A percentile compares a stretch with the other conserved stretches of the same genome.
Evolutionary conservation across 1,284 basidiomycete species (phyloP).

Genomic region (Ganoderma boninense): DNA sequence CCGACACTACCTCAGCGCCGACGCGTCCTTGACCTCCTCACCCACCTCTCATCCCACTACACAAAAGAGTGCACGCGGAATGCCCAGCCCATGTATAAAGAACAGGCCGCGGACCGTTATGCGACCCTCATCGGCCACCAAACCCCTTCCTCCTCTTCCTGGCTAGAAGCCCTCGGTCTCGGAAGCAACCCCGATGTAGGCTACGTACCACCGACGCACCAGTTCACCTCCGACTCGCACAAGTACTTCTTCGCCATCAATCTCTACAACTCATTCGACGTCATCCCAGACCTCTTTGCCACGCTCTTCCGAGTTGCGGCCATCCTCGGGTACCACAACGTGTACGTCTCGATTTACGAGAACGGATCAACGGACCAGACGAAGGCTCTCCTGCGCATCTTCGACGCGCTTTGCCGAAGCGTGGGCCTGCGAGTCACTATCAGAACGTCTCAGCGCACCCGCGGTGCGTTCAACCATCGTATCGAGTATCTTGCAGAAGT

Average conservation of each 20-base stretch:
- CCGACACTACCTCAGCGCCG: constrained; percentile 84
- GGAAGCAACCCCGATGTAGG: constrained; percentile 54
- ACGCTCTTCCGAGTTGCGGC: constrained; percentile 93
- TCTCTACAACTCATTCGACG: constrained; percentile 96
- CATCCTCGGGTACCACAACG: constrained; percentile 94
- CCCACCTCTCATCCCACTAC: constrained; percentile 87
- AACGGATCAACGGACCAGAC: constrained; percentile 97
- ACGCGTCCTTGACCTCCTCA: constrained; percentile 86
- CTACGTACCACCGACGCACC: constrained; percentile 50
- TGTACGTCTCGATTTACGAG: constrained; percentile 97
- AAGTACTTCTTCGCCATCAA: constrained; percentile 99
- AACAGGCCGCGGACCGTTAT: constrained; percentile 89
- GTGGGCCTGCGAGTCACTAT: constrained; percentile 93
- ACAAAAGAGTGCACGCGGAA: constrained; percentile 89
- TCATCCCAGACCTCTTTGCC: constrained; percentile 95
- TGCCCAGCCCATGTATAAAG: constrained; percentile 83
- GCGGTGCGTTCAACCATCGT: constrained; percentile 97
- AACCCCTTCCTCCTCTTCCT: constrained; percentile 64
- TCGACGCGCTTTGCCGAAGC: constrained; percentile 87
- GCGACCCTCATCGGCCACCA: constrained; percentile 82
- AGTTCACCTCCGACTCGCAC: constrained; percentile 70
- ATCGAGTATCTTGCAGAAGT: constrained; percentile 99
- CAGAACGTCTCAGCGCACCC: constrained; percentile 87
- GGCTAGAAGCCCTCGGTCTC: constrained; percentile 63
- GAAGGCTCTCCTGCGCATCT: constrained; percentile 91